phyloP scores from a whole-genome alignment of 2,329 filamentous ascomycete genomes.

The Alternaria arborescens region DNA sequence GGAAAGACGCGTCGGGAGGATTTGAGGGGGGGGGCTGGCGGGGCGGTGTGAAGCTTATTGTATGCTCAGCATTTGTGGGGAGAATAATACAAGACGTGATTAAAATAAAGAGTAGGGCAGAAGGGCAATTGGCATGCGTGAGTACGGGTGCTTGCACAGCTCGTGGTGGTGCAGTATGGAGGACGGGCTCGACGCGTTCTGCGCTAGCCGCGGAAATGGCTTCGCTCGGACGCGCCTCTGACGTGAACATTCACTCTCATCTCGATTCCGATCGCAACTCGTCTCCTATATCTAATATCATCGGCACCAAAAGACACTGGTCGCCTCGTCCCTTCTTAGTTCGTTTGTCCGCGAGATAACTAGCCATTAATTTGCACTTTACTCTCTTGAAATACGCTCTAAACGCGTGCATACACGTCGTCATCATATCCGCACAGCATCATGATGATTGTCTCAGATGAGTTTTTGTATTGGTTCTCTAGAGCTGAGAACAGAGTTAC shows the following conservation, averaged over 20 bases:
- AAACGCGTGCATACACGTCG: too few species aligned
- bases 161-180: slow-evolving; percentile 24
- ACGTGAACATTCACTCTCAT: slow-evolving; percentile 30
- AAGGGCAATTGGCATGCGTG: slow-evolving; percentile 34
- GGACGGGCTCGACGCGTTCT: slow-evolving; percentile 33
- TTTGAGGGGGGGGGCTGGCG: slow-evolving; percentile 24
- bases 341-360: background rate
- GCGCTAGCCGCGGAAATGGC: slow-evolving; percentile 26
- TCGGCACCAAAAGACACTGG: background rate
- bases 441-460: background rate
- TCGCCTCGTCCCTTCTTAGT: background rate
- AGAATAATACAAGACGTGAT: slow-evolving; percentile 29
- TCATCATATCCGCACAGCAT: too few species aligned
- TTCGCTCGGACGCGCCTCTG: slow-evolving; percentile 26
- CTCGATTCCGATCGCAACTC: slow-evolving; percentile 20
- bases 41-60: slow-evolving; percentile 27
- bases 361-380: too few species aligned
- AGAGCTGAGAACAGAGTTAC: background rate
- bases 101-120: slow-evolving; percentile 22
- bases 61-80: slow-evolving; percentile 19
- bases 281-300: too few species aligned
- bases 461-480: background rate
- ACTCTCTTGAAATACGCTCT: too few species aligned
- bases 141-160: slow-evolving; percentile 35
- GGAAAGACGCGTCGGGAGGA: slow-evolving; percentile 37